Evolutionary conservation across 352 stramenopile genomes (phyloP).

Genomic region (Globisporangium ultimum): DNA sequence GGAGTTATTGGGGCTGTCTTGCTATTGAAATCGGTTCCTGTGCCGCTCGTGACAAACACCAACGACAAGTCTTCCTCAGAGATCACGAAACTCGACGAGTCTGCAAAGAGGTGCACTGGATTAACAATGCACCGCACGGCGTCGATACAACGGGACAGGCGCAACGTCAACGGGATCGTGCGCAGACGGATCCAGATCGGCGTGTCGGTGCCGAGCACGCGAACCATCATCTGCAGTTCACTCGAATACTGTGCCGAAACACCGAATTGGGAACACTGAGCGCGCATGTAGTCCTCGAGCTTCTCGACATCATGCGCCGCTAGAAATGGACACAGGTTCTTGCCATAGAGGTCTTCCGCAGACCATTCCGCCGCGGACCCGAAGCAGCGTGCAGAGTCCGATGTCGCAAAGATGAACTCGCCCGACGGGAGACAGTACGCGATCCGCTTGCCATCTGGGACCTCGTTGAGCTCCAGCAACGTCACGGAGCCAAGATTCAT

Average conservation of each 20-base stretch:
- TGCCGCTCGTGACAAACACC: conserved; percentile 24
- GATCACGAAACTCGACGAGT: conserved; percentile 74
- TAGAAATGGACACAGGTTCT: conserved; percentile 61
- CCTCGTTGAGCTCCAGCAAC: conserved; percentile 59
- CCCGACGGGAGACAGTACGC: conserved; percentile 68
- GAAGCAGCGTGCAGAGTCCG: conserved; percentile 43
- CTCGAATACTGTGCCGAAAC: conserved; percentile 14
- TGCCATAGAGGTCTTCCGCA: conserved; percentile 51
- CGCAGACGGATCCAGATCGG: conserved; percentile 55
- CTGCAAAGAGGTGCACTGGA: conserved; percentile 47
- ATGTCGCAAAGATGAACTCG: conserved; percentile 71
- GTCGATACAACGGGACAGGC: conserved; percentile 80
- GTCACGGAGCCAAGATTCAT: conserved; percentile 57
- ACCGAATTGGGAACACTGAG: conserved; percentile 18
- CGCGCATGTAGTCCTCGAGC: conserved; percentile 52
- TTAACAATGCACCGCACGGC: conserved; percentile 44
- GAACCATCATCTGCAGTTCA: conserved; percentile 44
- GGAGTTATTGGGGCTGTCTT: conserved; percentile 6
- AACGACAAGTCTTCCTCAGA: conserved; percentile 55
- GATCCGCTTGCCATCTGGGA: conserved; percentile 41
- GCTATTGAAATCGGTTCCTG: conserved; percentile 3
- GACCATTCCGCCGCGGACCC: conserved; percentile 3
- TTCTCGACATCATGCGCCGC: conserved; percentile 51
- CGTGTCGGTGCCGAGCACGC: conserved; percentile 21
- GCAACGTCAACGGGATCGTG: conserved; percentile 62